Evolutionary conservation across 2,329 filamentous ascomycete species (phyloP), one percentile per base, ranked within the genome.

Genomic region (Daldinia eschscholtzii): DNA sequence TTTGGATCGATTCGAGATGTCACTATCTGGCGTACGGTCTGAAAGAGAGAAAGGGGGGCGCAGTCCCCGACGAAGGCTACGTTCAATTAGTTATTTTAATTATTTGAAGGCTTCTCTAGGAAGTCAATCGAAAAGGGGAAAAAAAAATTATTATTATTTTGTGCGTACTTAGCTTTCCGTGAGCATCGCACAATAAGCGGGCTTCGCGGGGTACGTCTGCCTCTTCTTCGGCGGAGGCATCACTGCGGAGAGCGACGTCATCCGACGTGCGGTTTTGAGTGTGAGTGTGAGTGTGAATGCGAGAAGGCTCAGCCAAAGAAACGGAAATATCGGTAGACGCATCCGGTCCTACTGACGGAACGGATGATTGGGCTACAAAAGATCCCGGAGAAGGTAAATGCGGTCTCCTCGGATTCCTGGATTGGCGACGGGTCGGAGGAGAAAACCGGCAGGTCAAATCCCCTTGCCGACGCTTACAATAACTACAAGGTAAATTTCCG

Each of bases 141-240:
- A 23, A 23, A 23, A 23, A 53, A 20, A n/a, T n/a, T n/a, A n/a
- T n/a, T n/a, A n/a, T n/a, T n/a, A 23, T 30, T 39, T 9, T 55
- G 2, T 18, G 6, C 53, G 13, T 72, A 77, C 76, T 84, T 23
- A 87, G 74, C 71, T 86, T 86, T 0, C 86, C 86, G 64, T 86
- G 83, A 0, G 84, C 81, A 68, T 88, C 86, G 46, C 83, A 83
- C 0, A 87, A 77, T 4, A 87, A 77, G 2, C 85, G 79, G 2
- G 85, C 86, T 65, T 88, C 86, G 0, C 85, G 80, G 1, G 85
- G 86, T 3, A 87, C 86, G 23, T 87, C 85, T 0, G 85, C 85
- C 66, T 87, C 85, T 41, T 87, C 85, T n/a, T 85, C 84, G 0
- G 78, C 78, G 1, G 78, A 73, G 6, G 70, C 60, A 59, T 77